Evolutionary conservation across 225 moss, liverwort and hornwort species (phyloP).

Genomic region (Marchantia paleacea): DNA sequence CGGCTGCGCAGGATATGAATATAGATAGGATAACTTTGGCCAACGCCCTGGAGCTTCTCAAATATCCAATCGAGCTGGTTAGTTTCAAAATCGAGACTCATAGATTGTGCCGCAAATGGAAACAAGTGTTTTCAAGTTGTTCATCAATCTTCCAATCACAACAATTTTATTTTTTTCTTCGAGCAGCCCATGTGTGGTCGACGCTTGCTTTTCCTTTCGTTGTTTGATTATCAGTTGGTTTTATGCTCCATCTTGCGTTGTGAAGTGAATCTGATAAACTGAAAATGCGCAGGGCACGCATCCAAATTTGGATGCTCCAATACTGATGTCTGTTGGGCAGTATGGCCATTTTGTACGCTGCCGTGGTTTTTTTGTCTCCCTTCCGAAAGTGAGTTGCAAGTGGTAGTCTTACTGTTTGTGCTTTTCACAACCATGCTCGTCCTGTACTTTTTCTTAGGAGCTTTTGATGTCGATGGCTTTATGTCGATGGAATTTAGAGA

Average conservation of each 20-base stretch:
- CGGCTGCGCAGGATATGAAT: conserved; percentile 29
- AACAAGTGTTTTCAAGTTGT: not conserved
- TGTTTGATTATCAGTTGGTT: too few relatives aligned
- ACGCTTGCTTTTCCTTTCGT: not conserved
- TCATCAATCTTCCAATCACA: not conserved
- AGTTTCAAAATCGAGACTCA: not conserved
- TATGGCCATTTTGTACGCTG: conserved; percentile 41
- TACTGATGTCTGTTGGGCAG: conserved; percentile 29
- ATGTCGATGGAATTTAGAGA: not conserved
- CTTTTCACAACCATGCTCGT: not conserved
- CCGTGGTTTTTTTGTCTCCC: conserved; percentile 31
- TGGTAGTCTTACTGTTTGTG: not conserved
- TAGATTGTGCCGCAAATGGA: not conserved
- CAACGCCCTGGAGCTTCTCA: conserved; percentile 42
- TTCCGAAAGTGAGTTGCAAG: conserved; percentile 27
- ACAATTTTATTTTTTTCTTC: not conserved
- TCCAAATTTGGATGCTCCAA: conserved; percentile 34
- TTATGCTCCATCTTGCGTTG: not conserved
- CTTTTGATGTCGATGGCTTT: not conserved
- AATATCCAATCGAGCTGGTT: conserved; percentile 43
- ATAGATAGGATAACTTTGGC: conserved; percentile 21
- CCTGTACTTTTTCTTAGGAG: not conserved
- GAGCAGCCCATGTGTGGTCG: not conserved
- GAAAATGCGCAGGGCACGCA: conserved; percentile 37
- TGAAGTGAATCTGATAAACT: not conserved